Evolutionary conservation across 192 early-diverging fungal genomes (phyloP).

Genomic region (Radiomyces spectabilis): DNA sequence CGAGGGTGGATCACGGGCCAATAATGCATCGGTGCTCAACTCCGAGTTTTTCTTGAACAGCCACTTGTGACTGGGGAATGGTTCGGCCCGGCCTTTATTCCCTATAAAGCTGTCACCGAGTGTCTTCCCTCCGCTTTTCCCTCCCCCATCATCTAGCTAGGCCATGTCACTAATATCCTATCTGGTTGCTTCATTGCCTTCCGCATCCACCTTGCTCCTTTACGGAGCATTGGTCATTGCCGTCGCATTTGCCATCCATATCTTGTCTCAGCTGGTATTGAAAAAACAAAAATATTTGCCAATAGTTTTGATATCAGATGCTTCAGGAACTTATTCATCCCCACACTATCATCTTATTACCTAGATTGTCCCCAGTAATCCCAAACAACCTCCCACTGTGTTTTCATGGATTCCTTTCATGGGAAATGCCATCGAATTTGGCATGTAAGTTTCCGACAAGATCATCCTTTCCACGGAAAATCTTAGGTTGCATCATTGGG

Average conservation of each 20-base stretch:
- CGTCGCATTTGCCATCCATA: constrained; percentile 14
- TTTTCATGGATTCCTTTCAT: constrained; percentile 81
- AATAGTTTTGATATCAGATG: neutral
- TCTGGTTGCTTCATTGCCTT: neutral
- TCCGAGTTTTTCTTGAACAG: too few species aligned
- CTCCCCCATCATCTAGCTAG: too few species aligned
- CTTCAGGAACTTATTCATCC: neutral
- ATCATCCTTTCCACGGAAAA: too few species aligned
- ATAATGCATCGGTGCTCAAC: too few species aligned
- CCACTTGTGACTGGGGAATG: too few species aligned
- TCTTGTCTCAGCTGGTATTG: constrained; percentile 23
- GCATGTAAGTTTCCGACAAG: constrained; percentile 57
- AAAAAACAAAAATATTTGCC: neutral
- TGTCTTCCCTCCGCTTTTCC: too few species aligned
- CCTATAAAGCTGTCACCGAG: too few species aligned
- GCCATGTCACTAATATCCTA: too few species aligned
- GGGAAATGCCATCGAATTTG: constrained; percentile 81
- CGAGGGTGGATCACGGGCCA: too few species aligned
- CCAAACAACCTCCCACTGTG: constrained; percentile 62
- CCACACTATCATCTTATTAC: neutral
- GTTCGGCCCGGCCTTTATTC: too few species aligned
- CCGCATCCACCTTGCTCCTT: neutral
- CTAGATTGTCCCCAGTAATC: constrained; percentile 17
- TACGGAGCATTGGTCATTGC: constrained; percentile 7
- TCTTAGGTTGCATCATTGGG: too few species aligned